Base-by-base conservation (phyloP, 768 basidiomycete species). In the Sarcodon sp. region DNA sequence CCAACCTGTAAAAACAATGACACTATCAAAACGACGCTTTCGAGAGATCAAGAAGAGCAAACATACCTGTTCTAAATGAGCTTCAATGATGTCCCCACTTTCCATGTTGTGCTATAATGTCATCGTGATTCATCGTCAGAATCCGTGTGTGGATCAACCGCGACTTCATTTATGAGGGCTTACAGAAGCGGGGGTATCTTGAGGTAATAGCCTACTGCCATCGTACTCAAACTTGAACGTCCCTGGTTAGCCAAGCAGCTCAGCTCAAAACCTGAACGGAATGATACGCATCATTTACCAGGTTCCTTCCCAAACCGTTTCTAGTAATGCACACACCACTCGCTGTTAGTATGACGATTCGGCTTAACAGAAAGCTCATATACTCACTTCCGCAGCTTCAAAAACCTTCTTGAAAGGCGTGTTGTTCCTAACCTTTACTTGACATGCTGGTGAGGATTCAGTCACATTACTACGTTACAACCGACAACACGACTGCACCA, bases 401-500 rank as follows among this genome's bases (percentile, higher is more conserved):
- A 84, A 83, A 21, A 83, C 75, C 61, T 83, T 83, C 35, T 64
- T 59, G 54, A 84, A 81, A n/a, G 67, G 66, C 69, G 75, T 83
- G 34, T 73, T 75, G 1, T 69, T 51, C 51, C 79, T 82, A 9
- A 83, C 80, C 59, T 83, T 83, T 4, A 85, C 73, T 4, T 76
- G 80, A 32, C 81, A 76, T 7, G 70, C 82, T 84, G 57, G 32
- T 12, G 34, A 43, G 34, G 44, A 46, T 50, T 45, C 45, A 46
- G 32, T 51, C 43, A 35, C 16, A 6, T 16, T 33, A n/a, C 33
- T 18, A 32, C 33, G 33, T 11, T 13, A 45, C 18, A 34, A 21
- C 51, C 35, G 52, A 52, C 54, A 50, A 39, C 43, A 33, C 41
- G 18, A 18, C 33, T 9, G 10, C 13, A 33, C 72, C 54, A 37